Base-by-base conservation (phyloP, 257 asterid genomes). In the Ilex aquifolium region DNA sequence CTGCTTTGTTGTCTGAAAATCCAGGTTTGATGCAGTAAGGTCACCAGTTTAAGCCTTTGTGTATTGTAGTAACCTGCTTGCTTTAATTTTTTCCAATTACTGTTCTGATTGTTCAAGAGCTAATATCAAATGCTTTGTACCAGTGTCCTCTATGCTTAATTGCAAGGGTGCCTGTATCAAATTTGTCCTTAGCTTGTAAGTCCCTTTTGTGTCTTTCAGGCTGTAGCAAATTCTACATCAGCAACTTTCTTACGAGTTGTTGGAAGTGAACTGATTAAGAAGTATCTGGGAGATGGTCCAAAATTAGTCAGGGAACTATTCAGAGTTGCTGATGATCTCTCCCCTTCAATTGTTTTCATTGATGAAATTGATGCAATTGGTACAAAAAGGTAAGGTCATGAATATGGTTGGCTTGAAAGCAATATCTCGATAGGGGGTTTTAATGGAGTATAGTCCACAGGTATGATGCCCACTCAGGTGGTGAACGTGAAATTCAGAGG, bases 401-500 rank as follows among this genome's bases (percentile, higher is more conserved):
- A 44, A 50, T 55, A 21, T 27, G 53, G 13, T 36, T 65, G 21
- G 51, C 51, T 60, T 59, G 27, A 46, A 42, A 50, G 48, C 54
- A 42, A 29, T 13, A 44, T 55, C 44, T 29, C 64, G 56, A 10
- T 36, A 56, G 27, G 2, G 16, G 32, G 68, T 54, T 55, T 69
- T 44, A 60, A 11, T 51, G 42, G 54, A 69, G 12, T 62, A 31
- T 63, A 46, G 1, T 66, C 40, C 56, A 13, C 72, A 90, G 95
- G 84, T 87, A 91, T 32, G 97, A 91, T 50, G 96, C 97, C 10
- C 96, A 91, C 77, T 91, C 93, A 3, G 97, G 97, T 30, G 97
- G 97, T 70, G 97, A 91, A 68, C 96, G 97, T 67, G 97, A 91
- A 72, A 91, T 90, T 65, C 96, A 90, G 88, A 84, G 97, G 79